Conservation (phyloP, 2,329 filamentous ascomycete genomes). For the Penicillium sclerotiorum region DNA sequence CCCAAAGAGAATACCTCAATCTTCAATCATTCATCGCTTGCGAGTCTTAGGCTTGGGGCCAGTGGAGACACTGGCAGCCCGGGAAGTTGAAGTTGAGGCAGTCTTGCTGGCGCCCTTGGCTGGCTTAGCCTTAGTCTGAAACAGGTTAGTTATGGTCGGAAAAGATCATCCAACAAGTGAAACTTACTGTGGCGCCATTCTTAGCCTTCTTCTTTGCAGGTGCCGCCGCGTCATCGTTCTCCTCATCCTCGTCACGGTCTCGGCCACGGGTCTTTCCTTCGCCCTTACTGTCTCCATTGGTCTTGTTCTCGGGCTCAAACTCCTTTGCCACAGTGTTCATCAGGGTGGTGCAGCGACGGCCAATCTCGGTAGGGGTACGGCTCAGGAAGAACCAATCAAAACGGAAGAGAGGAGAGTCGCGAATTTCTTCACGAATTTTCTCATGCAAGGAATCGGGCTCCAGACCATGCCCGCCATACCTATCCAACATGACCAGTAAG, state of each 20-base stretch:
- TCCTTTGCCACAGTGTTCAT: conserved; percentile 94
- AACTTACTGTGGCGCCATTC: conserved; percentile 79
- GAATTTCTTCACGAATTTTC: conserved; percentile 94
- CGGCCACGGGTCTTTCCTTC: conserved; percentile 69
- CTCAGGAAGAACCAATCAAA: conserved; percentile 99
- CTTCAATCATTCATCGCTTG: conserved; percentile 48
- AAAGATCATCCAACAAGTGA: neutral
- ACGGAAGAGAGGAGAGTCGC: conserved; percentile 89
- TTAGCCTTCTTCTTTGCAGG: conserved; percentile 96
- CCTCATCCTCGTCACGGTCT: conserved; percentile 74
- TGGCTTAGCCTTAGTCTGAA: conserved; percentile 91
- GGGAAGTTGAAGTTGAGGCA: conserved; percentile 74
- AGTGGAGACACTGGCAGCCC: conserved; percentile 86
- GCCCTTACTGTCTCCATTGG: conserved; percentile 71
- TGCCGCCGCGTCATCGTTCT: conserved; percentile 71
- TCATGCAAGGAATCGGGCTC: conserved; percentile 91
- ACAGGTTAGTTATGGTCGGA: conserved; percentile 9
- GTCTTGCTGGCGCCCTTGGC: conserved; percentile 77
- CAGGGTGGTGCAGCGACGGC: conserved; percentile 88
- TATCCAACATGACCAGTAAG: conserved; percentile 88
- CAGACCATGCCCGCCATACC: conserved; percentile 84
- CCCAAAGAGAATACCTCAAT: neutral
- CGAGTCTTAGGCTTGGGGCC: conserved; percentile 53
- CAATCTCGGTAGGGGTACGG: conserved; percentile 88
- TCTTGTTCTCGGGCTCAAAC: conserved; percentile 77